These are phyloP conservation scores for Cucumis cinereus DNA, from an alignment of 306 rosid genomes.

Conservation along the genomic window DNA sequence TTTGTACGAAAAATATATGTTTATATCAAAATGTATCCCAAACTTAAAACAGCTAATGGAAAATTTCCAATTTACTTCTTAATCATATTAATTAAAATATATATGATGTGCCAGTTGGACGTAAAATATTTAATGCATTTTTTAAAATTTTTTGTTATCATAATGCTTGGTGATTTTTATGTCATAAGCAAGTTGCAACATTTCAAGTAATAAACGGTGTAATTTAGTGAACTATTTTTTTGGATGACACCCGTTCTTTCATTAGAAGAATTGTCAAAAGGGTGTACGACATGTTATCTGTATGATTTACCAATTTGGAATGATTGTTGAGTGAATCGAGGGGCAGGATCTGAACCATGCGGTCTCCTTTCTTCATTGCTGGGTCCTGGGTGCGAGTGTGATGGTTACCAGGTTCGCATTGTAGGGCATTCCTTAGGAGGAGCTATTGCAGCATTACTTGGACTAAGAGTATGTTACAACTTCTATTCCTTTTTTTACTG, in stretches of 20 bases:
- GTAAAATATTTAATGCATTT: not conserved
- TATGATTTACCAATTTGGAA: conserved; percentile 3
- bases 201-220: not conserved
- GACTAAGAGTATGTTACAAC: conserved; percentile 52
- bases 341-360: conserved; percentile 48
- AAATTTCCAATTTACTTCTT: not conserved
- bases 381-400: conserved; percentile 74
- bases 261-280: not conserved
- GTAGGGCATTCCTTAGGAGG: conserved; percentile 98
- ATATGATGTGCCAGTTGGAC: not conserved
- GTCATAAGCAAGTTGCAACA: not conserved
- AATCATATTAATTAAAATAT: not conserved
- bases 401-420: conserved; percentile 61
- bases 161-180: not conserved
- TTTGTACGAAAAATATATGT: not conserved
- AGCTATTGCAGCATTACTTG: conserved; percentile 70
- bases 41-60: not conserved
- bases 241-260: not conserved
- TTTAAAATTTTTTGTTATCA: not conserved
- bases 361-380: conserved; percentile 75
- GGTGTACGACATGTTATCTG: not conserved
- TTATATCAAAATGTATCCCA: not conserved
- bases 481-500: not conserved
- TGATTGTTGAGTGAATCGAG: conserved; percentile 20
- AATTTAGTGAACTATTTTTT: not conserved